Conservation (phyloP, 2,329 filamentous ascomycete species). For the Talaromyces sp. region DNA sequence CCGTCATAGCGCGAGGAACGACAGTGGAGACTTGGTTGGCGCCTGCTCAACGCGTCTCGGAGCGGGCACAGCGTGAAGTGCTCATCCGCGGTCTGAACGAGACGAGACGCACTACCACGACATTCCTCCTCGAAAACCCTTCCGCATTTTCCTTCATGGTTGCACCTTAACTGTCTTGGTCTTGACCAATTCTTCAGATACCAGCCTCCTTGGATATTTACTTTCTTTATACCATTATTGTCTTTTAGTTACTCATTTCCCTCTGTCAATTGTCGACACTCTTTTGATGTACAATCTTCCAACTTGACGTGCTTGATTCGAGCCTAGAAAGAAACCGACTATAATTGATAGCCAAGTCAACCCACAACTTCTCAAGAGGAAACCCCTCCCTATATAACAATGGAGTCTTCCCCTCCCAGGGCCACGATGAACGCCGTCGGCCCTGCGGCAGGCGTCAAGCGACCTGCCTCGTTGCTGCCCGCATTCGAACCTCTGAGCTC, state of each 20-base stretch:
- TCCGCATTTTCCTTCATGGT: conserved; percentile 17
- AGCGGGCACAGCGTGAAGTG: conserved; percentile 20
- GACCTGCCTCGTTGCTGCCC: conserved; percentile 47
- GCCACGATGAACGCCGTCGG: conserved; percentile 27
- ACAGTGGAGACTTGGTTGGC: conserved; percentile 18
- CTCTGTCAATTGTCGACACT: not conserved
- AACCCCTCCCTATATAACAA: conserved; percentile 19
- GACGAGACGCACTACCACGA: conserved; percentile 17
- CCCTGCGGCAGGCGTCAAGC: conserved; percentile 43
- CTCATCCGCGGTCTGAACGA: conserved; percentile 18
- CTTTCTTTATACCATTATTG: not conserved
- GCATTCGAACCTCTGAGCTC: conserved; percentile 51
- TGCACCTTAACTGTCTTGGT: not conserved
- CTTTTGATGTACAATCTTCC: not conserved
- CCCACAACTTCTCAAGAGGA: conserved; percentile 1
- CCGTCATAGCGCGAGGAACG: conserved; percentile 16
- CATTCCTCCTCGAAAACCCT: conserved; percentile 18
- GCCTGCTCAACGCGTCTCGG: conserved; percentile 20
- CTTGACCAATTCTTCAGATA: conserved; percentile 13
- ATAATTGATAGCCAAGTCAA: not conserved
- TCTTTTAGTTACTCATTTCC: conserved; percentile 8
- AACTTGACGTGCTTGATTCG: not conserved
- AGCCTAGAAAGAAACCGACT: not conserved
- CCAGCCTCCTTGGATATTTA: conserved; percentile 16
- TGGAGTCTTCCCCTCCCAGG: conserved; percentile 43